Percentiles rank a stretch among this genome's conserved stretches.
Conservation (phyloP, 2,329 filamentous ascomycete species). For the Magnaporthiopsis rhizophila region DNA sequence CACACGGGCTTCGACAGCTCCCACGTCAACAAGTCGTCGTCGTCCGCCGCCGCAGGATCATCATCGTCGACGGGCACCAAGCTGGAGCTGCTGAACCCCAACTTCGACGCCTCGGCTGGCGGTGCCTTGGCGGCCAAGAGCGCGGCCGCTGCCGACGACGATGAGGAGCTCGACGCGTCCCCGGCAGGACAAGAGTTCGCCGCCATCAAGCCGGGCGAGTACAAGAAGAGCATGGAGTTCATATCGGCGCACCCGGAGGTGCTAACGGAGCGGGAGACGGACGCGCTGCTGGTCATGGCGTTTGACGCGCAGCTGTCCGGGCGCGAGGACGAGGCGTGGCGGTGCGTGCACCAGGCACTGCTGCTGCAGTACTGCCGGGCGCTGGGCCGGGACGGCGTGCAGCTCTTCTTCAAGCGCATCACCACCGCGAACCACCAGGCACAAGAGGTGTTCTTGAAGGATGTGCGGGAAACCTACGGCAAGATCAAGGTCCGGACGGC, state of each 20-base stretch:
- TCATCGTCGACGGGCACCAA: constrained; percentile 38
- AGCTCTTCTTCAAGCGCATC: constrained; percentile 93
- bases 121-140: constrained; percentile 17
- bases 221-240: constrained; percentile 65
- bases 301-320: constrained; percentile 80
- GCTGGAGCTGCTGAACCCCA: constrained; percentile 72
- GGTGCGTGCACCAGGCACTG: constrained; percentile 88
- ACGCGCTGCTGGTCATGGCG: constrained; percentile 82
- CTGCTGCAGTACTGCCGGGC: constrained; percentile 92
- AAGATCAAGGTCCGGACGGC: constrained; percentile 70
- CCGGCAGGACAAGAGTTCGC: constrained; percentile 74
- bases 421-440: constrained; percentile 85
- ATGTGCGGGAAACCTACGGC: constrained; percentile 81
- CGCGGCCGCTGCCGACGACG: constrained; percentile 50
- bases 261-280: constrained; percentile 73
- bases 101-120: constrained; percentile 23
- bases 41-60: constrained; percentile 20
- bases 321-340: constrained; percentile 66
- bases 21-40: constrained; percentile 57
- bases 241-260: constrained; percentile 72
- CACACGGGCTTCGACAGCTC: constrained; percentile 89
- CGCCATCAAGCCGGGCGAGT: constrained; percentile 67
- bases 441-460: constrained; percentile 82
- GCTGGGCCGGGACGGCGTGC: constrained; percentile 79
- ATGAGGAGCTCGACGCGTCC: constrained; percentile 68